Base-by-base conservation (phyloP, 2,329 filamentous ascomycete genomes). In the Metarhizium sp. region DNA sequence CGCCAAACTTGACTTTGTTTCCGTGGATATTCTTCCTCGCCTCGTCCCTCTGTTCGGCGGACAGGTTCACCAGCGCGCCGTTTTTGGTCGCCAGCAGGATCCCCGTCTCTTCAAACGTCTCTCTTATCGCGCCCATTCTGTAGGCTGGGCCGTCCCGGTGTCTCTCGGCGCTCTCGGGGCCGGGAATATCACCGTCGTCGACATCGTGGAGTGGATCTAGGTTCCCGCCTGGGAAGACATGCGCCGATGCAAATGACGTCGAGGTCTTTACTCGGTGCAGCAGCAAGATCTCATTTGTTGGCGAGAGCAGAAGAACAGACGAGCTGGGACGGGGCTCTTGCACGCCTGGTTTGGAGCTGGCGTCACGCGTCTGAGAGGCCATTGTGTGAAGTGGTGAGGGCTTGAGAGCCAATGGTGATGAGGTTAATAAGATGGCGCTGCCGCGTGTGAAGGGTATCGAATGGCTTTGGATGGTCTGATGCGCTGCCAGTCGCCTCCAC, bases 31-130 rank as follows among this genome's bases (percentile, higher is more conserved):
- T 74, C 62, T 78, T 80, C 55, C 92, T 78, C 1, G 85, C 90
- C 52, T 75, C 70, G 53, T 90, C 85, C 32, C 85, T 75, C 56
- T 85, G 80, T 1, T 71, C 70, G 7, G 81, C 77, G 0, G 78
- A 69, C 6, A 95, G 67, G 45, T 83, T 78, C 34, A 94, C 71
- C 52, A 92, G 70, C 20, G 74, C 70, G 0, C 78, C 79, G 6
- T 76, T 75, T 56, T 59, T 64, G 54, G 68, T 75, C 0, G 89
- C 90, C 3, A 97, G 77, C 30, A 97, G 72, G 54, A 96, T 90
- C 0, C 94, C 94, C 60, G 88, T 92, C 73, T 97, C 94, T 68
- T 99, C 94, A 66, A 97, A 97, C 0, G 90, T 90, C 75, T 97
- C 94, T 6, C 94, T 79, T 29, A 97, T 82, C 0, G 92, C 94